Conservation (phyloP, 306 rosid genomes). For the Medicago ruthenica region DNA sequence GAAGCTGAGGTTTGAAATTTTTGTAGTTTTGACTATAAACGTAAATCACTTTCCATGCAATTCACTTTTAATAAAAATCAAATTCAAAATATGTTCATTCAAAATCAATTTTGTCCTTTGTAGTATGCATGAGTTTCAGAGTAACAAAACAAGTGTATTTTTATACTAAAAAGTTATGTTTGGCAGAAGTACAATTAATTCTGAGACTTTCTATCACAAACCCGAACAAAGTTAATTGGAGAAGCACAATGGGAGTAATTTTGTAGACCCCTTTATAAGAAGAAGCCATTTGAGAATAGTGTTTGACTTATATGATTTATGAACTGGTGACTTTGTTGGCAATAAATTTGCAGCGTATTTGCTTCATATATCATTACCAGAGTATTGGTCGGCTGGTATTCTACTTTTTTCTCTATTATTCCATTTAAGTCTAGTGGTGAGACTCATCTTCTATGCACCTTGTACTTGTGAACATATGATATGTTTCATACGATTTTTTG, state of each 20-base stretch:
- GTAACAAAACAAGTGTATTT: not conserved
- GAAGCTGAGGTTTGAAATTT: not conserved
- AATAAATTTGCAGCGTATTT: not conserved
- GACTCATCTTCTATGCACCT: not conserved
- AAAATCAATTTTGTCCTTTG: not conserved
- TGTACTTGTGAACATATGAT: slow-evolving; percentile 11
- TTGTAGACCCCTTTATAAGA: not conserved
- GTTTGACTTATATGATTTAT: not conserved
- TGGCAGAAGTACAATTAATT: not conserved
- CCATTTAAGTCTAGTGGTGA: no score
- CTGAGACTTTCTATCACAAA: not conserved
- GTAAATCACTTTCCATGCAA: not conserved
- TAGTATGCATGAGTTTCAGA: not conserved
- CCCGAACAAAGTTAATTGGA: not conserved
- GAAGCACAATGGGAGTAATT: not conserved
- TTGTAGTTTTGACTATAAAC: not conserved
- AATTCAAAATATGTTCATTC: not conserved
- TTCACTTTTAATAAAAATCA: not conserved
- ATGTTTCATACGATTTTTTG: not conserved
- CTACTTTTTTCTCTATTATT: no score
- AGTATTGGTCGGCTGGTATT: no score
- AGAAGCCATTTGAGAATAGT: no score
- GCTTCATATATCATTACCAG: not conserved
- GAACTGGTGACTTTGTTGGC: not conserved
- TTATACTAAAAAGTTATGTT: not conserved